Base-by-base conservation (phyloP, 305 asterid genomes). In the Fraxinus sp. region DNA sequence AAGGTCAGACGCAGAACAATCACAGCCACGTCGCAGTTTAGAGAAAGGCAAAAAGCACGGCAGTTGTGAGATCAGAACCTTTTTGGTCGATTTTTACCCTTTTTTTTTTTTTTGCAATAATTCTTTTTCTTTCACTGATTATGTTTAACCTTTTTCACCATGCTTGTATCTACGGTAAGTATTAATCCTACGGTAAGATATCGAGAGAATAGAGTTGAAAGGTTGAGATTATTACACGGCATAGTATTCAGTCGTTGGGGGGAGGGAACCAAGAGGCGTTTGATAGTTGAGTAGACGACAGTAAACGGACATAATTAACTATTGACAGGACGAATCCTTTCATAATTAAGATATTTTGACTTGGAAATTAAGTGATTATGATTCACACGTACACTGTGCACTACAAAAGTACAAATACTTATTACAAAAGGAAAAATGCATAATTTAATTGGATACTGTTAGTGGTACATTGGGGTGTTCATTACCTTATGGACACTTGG, bases 151-250 rank as follows among this genome's bases (percentile, higher is more conserved):
- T 44, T 85, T 85, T 87, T 86, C 46, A 87, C 88, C 86, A 86
- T 79, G 88, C 90, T 77, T 26, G 79, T 62, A 83, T 86, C 88
- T 74, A 83, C 82, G 55, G 88, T 86, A 85, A 89, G 88, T 84
- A 88, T 88, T 81, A 37, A 89, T 88, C 91, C 0, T 41, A 85
- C 88, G 88, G 84, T 71, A 55, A 0, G 0, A 8, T 28, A 10
- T 52, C 75, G 8, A 5, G 13, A 11, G 7, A 7, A 1, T 13
- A 22, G 11, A 9, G 62, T 57, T 74, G 36, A 0, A 36, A 72
- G 62, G 84, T 5, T 26, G 7, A 37, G 64, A 79, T 81, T 14
- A 1, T 39, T 70, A 81, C 83, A 79, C 84, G 80, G 77, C 81
- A 79, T 62, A 83, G 9, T 55, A 49, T 2, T 24, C 55, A 86